phyloP scores from a whole-genome alignment of 495 filamentous ascomycete species.

The Penicillium turbatum region DNA sequence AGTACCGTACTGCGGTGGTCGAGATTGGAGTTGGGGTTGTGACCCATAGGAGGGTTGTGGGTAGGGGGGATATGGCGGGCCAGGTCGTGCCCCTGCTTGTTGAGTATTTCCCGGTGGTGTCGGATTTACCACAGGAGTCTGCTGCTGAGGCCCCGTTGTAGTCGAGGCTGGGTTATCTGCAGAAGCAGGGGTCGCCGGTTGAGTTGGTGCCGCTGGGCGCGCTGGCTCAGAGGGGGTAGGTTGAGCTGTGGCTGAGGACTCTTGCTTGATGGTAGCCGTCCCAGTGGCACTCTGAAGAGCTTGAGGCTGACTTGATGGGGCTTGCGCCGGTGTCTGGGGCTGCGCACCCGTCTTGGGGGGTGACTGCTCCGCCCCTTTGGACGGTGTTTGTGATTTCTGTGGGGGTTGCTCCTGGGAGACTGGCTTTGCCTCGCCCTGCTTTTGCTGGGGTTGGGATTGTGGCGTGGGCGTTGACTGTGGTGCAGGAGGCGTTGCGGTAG shows the following conservation, averaged over 20 bases:
- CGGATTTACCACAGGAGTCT: conserved; percentile 20
- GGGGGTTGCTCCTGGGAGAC: conserved; percentile 33
- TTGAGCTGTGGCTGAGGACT: conserved; percentile 21
- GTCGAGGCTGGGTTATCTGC: conserved; percentile 17
- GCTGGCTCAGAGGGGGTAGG: conserved; percentile 15
- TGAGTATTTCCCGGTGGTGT: conserved; percentile 17
- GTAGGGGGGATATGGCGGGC: conserved; percentile 27
- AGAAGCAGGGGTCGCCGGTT: conserved; percentile 22
- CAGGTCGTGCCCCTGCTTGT: conserved; percentile 24
- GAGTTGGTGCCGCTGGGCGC: conserved; percentile 16
- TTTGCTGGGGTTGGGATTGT: conserved; percentile 29
- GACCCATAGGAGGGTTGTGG: conserved; percentile 34
- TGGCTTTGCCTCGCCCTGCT: conserved; percentile 21
- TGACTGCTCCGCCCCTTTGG: conserved; percentile 23
- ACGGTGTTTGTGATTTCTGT: conserved; percentile 20
- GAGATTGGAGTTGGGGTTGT: conserved; percentile 37
- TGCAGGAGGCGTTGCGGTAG: conserved; percentile 18
- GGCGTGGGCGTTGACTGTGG: conserved; percentile 22
- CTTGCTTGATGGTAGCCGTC: conserved; percentile 32
- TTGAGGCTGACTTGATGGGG: conserved; percentile 2
- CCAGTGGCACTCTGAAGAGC: conserved; percentile 13
- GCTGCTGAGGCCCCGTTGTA: conserved; percentile 18
- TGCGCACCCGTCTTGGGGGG: conserved; percentile 20
- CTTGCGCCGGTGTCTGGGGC: conserved; percentile 19
- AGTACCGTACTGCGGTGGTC: conserved; percentile 34